Conservation (phyloP, 805 yeast genomes). For the Candida chilensis region DNA sequence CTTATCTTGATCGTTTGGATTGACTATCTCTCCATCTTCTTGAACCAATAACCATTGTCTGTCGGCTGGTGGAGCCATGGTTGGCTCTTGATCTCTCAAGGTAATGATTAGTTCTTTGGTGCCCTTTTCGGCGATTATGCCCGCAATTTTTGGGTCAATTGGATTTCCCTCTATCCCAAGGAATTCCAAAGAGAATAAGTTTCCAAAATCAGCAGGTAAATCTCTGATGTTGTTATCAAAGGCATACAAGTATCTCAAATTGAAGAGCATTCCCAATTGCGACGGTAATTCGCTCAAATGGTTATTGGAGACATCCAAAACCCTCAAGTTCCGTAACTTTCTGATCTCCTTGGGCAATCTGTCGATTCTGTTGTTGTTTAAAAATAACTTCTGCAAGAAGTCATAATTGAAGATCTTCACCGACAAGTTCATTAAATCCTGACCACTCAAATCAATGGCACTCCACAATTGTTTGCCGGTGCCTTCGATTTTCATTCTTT, state of each 20-base stretch:
- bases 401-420: slow-evolving; percentile 70
- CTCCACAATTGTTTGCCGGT: slow-evolving; percentile 86
- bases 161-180: slow-evolving; percentile 94
- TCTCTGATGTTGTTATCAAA: slow-evolving; percentile 77
- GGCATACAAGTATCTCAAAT: slow-evolving; percentile 71
- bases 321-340: slow-evolving; percentile 62
- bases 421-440: slow-evolving; percentile 65
- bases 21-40: slow-evolving; percentile 60
- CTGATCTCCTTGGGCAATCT: slow-evolving; percentile 60
- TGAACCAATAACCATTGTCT: slow-evolving; percentile 79
- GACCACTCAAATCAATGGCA: slow-evolving; percentile 86
- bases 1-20: slow-evolving; percentile 15
- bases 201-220: slow-evolving; percentile 82
- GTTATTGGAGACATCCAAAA: slow-evolving; percentile 81
- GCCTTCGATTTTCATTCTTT: slow-evolving; percentile 49
- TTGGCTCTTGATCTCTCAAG: slow-evolving; percentile 77
- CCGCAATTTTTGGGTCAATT: slow-evolving; percentile 53
- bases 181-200: slow-evolving; percentile 73
- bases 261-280: slow-evolving; percentile 77
- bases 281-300: slow-evolving; percentile 62
- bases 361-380: slow-evolving; percentile 77
- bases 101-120: slow-evolving; percentile 75
- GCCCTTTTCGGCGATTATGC: slow-evolving; percentile 70
- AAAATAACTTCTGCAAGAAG: slow-evolving; percentile 77
- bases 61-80: slow-evolving; percentile 53